Evolutionary conservation across 495 filamentous ascomycete genomes (phyloP), one percentile per base, ranked within the genome.

Genomic region (Penicillium riverlandense): DNA sequence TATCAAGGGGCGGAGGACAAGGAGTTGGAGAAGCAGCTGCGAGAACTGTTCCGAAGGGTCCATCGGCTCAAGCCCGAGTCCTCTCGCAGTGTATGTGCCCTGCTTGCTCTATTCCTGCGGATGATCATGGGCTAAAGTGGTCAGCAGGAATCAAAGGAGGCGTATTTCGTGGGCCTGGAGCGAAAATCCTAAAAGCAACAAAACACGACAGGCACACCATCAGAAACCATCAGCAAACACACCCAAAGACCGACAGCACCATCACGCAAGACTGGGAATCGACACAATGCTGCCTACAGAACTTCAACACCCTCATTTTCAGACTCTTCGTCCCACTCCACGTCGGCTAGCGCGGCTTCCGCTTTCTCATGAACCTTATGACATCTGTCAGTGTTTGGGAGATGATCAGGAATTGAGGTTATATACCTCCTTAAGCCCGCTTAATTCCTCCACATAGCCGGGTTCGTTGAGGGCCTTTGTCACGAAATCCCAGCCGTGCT

Each of bases 1-100:
- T 98, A 97, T 62, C 86, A 91, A 58, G 92, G 92, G 4, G 59
- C 72, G 5, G 88, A 96, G 53, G 90, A 96, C 57, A 87, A 84
- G 64, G 69, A 67, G 5, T 59, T 98, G 15, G 88, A 95, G 65
- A 65, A 58, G 44, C 71, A 76, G 48, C 68, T 97, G 33, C 87
- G 74, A 52, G 74, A 75, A 33, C 63, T 92, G 49, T 98, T 97
- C 55, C 61, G 67, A 11, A 84, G 77, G 47, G 91, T 97, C 12
- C 74, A 85, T 52, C 69, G 89, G 44, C 83, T 90, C 45, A 98
- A 98, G 62, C 92, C 94, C 9, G 82, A 90, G 40, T 84, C 88
- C 12, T 97, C 92, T 33, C 78, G 94, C 54, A 83, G 72, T 57
- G 91, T 96, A 75, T 55, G 82, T 22, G 29, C 39, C 11, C 2